phyloP scores from a whole-genome alignment of 345 rosid species.

The Melaleuca alternifolia region DNA sequence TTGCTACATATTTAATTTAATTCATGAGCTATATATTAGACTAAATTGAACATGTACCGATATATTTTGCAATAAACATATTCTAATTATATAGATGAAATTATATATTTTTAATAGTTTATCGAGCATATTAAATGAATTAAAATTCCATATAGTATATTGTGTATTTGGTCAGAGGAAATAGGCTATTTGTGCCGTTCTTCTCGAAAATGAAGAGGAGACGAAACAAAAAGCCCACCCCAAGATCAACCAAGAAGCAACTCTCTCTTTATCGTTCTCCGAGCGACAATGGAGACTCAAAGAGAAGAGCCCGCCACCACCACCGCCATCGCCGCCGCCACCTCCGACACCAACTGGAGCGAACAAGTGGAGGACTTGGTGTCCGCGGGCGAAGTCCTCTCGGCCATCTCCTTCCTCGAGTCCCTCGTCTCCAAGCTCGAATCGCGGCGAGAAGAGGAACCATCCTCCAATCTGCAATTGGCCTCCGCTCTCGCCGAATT shows the following conservation, averaged over 20 bases:
- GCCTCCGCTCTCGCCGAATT: conserved; percentile 52
- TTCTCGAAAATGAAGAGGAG: not conserved
- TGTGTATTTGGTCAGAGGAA: too few species aligned
- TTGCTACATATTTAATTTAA: not conserved
- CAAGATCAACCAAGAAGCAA: not conserved
- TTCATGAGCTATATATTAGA: not conserved
- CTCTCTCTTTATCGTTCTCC: not conserved
- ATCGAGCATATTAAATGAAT: too few species aligned
- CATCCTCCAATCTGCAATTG: conserved; percentile 32
- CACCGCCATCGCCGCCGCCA: not conserved
- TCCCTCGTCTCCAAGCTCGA: conserved; percentile 31
- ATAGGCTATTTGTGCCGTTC: too few species aligned
- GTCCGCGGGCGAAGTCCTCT: conserved; percentile 39
- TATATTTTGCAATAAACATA: too few species aligned
- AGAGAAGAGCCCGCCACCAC: not conserved
- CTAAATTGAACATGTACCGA: too few species aligned
- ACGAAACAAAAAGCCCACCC: not conserved
- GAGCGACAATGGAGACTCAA: not conserved
- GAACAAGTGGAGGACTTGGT: conserved; percentile 79
- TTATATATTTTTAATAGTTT: too few species aligned
- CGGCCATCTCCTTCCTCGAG: conserved; percentile 68
- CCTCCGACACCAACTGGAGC: conserved; percentile 46
- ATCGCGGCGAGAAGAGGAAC: conserved; percentile 4
- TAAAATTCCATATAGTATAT: too few species aligned
- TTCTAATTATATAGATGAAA: not conserved